Conservation (phyloP, 2,329 filamentous ascomycete genomes). For the Botrytis aclada region DNA sequence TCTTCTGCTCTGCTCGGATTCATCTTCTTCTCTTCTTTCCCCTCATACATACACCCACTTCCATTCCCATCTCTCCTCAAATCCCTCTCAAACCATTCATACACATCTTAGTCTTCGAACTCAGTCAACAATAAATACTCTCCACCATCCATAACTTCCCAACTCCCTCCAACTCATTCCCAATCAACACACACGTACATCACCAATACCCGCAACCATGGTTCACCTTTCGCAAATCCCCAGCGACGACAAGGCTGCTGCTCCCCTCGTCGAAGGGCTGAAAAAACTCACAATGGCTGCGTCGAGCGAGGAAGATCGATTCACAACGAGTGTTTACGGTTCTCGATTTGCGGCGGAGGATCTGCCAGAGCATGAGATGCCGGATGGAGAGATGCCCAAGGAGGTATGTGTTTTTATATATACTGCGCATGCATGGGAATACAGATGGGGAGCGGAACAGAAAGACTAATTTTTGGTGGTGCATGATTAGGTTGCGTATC, state of each 20-base stretch:
- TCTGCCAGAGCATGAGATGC: constrained; percentile 81
- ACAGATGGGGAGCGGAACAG: neutral
- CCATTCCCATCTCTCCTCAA: neutral
- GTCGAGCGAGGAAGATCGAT: constrained; percentile 24
- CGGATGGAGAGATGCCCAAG: constrained; percentile 83
- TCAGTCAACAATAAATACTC: neutral
- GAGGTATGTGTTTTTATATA: constrained; percentile 50
- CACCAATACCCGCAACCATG: constrained; percentile 40
- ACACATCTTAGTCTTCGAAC: neutral
- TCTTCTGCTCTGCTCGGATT: neutral
- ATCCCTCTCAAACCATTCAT: neutral
- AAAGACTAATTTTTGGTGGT: neutral
- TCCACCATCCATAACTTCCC: neutral
- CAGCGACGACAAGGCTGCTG: constrained; percentile 23
- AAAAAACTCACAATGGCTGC: constrained; percentile 45
- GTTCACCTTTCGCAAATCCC: constrained; percentile 48
- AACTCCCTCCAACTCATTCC: neutral
- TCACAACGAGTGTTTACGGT: constrained; percentile 65
- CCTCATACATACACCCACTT: neutral
- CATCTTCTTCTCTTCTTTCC: neutral
- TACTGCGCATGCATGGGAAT: neutral
- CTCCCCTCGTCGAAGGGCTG: constrained; percentile 42
- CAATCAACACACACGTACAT: neutral
- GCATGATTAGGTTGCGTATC: constrained; percentile 71
- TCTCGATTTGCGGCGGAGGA: constrained; percentile 78